phyloP scores from a whole-genome alignment of 2,329 filamentous ascomycete genomes.

The Botryosphaeria dothidea region DNA sequence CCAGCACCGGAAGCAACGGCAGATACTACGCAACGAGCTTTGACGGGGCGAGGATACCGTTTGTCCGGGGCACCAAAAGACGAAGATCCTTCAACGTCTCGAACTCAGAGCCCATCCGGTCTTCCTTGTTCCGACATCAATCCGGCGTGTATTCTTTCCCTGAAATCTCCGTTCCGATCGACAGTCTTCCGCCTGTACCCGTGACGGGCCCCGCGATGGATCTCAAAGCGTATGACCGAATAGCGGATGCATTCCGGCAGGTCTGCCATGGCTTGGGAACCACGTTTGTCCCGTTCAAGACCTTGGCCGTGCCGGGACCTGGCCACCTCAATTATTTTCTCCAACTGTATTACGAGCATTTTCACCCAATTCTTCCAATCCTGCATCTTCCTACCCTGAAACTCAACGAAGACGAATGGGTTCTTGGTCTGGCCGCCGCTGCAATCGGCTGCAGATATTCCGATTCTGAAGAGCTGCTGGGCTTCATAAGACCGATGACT shows the following conservation, averaged over 20 bases:
- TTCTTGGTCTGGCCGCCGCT: background rate
- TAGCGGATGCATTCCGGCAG: background rate
- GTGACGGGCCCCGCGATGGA: background rate
- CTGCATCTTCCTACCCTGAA: constrained; percentile 3
- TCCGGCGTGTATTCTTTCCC: constrained; percentile 3
- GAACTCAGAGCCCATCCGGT: background rate
- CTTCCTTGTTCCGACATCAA: background rate
- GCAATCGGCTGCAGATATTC: constrained; percentile 7
- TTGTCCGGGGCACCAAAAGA: constrained; percentile 7
- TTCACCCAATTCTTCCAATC: constrained; percentile 13
- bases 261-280: background rate
- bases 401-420: constrained; percentile 8
- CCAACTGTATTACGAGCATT: constrained; percentile 16
- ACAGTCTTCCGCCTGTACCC: background rate
- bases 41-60: constrained; percentile 3
- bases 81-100: constrained; percentile 1
- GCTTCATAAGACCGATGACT: background rate
- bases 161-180: constrained; percentile 11
- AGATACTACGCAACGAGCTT: background rate
- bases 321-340: constrained; percentile 13
- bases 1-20: background rate
- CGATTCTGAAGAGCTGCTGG: background rate
- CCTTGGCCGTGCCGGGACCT: background rate
- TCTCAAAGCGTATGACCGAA: constrained; percentile 12
- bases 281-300: constrained; percentile 4